A percentile compares a stretch with the other conserved stretches of the same genome.
These are phyloP conservation scores for Setaria viridis DNA, from an alignment of 202 grass and related monocot species.

Conservation along the genomic window DNA sequence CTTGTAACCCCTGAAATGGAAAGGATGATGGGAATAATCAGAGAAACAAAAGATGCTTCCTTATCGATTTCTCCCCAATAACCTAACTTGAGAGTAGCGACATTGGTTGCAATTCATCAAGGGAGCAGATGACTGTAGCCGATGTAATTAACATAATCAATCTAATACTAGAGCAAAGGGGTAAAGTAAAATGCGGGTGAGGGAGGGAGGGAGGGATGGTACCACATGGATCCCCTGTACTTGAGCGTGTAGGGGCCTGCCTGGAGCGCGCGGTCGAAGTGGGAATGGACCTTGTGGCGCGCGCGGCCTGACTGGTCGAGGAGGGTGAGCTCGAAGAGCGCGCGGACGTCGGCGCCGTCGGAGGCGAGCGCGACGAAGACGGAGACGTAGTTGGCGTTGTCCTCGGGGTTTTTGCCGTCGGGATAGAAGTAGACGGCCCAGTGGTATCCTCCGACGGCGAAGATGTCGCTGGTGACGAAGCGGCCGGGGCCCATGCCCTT, in stretches of 20 bases:
- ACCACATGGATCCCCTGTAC: constrained; percentile 87
- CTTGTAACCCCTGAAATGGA: constrained; percentile 79
- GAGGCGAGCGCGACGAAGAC: constrained; percentile 92
- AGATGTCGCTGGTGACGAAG: constrained; percentile 75
- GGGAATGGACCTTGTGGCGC: constrained; percentile 84
- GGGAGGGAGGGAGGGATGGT: not conserved
- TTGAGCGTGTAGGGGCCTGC: constrained; percentile 85
- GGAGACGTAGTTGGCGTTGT: constrained; percentile 79
- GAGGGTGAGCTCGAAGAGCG: constrained; percentile 89
- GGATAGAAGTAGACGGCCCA: constrained; percentile 93
- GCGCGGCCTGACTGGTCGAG: constrained; percentile 76
- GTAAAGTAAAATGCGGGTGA: not conserved
- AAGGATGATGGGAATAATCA: not conserved
- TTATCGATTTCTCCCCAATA: not conserved
- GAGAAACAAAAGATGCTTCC: constrained; percentile 25
- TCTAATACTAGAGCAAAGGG: not conserved
- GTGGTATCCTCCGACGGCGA: constrained; percentile 80
- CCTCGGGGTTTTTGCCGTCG: constrained; percentile 84
- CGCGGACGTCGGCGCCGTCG: constrained; percentile 79
- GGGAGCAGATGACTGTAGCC: not conserved
- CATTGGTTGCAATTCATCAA: not conserved
- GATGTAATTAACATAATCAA: not conserved
- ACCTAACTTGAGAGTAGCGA: not conserved
- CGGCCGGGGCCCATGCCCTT: constrained; percentile 82
- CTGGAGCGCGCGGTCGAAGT: constrained; percentile 70